Evolutionary conservation across 73 alveolate species (phyloP).

Genomic region (Diophrys sp.): DNA sequence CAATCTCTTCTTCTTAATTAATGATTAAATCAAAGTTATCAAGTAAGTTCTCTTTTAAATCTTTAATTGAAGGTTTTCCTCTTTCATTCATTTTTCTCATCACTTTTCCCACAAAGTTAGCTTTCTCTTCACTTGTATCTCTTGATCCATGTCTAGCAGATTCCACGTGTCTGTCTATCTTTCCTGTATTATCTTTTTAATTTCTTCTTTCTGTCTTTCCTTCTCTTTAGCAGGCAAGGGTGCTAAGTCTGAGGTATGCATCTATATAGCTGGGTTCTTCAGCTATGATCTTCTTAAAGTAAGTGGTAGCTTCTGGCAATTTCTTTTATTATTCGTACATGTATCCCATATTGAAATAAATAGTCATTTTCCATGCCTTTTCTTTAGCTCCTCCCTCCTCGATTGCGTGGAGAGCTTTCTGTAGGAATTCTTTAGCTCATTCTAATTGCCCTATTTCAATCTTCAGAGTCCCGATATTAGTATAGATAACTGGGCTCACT

Average conservation of each 20-base stretch:
- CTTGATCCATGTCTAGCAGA: no score
- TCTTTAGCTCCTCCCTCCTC: not conserved
- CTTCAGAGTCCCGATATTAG: not conserved
- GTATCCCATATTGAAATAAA: constrained; percentile 21
- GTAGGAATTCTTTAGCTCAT: not conserved
- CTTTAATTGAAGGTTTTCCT: constrained; percentile 12
- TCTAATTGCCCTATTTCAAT: not conserved
- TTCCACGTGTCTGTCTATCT: no score
- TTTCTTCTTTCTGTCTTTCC: no score
- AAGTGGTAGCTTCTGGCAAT: constrained; percentile 16
- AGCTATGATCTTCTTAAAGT: constrained; percentile 22
- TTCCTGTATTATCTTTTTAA: no score
- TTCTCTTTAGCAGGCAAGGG: constrained; percentile 40
- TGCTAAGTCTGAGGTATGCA: constrained; percentile 57
- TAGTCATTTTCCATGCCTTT: constrained; percentile 18
- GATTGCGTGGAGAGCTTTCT: not conserved
- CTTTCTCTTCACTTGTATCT: no score
- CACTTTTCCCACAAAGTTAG: constrained; percentile 19
- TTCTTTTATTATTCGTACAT: constrained; percentile 21
- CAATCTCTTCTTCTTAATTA: no score
- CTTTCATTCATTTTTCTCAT: constrained; percentile 5
- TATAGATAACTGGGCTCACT: not conserved
- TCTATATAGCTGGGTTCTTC: constrained; percentile 46
- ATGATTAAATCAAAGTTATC: no score
- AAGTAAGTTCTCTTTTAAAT: constrained; percentile 14